Evolutionary conservation across 768 basidiomycete genomes (phyloP).

Genomic region (Calvatia gigantea): DNA sequence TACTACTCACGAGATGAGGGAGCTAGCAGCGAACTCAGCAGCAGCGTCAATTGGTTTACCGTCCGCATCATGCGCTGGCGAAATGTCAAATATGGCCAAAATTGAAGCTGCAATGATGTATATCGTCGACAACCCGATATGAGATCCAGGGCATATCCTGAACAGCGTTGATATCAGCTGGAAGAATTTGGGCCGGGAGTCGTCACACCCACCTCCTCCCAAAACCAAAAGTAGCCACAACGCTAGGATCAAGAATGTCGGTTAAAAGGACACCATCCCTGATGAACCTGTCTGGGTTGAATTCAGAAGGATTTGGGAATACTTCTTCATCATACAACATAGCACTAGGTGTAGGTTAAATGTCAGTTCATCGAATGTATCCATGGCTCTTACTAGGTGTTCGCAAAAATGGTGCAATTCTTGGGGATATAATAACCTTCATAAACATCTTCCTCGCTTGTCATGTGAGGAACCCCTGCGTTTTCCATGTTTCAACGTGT

Average conservation of each 20-base stretch:
- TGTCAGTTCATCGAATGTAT: not conserved
- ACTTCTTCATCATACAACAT: slow-evolving; percentile 14
- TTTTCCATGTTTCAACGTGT: too few relatives aligned
- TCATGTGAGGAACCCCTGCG: slow-evolving; percentile 6
- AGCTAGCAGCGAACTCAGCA: not conserved
- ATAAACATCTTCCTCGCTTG: slow-evolving; percentile 8
- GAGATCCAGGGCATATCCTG: slow-evolving; percentile 12
- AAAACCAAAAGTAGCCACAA: slow-evolving; percentile 26
- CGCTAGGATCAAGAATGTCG: slow-evolving; percentile 22
- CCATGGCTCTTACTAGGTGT: not conserved
- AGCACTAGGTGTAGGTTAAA: not conserved
- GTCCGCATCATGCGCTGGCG: slow-evolving; percentile 4
- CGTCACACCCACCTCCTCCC: slow-evolving; percentile 21
- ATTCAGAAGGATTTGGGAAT: slow-evolving; percentile 11
- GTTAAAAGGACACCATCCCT: slow-evolving; percentile 15
- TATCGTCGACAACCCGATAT: not conserved
- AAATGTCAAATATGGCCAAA: slow-evolving; percentile 17
- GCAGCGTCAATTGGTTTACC: slow-evolving; percentile 8
- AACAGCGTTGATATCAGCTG: not conserved
- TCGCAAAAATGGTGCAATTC: not conserved
- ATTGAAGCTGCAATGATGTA: slow-evolving; percentile 6
- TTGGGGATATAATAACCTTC: slow-evolving; percentile 15
- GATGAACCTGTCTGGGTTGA: slow-evolving; percentile 11
- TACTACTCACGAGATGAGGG: slow-evolving; percentile 1
- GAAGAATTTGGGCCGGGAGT: too few relatives aligned